Base-by-base conservation (phyloP, 805 yeast species). In the Candida endomychidarum region DNA sequence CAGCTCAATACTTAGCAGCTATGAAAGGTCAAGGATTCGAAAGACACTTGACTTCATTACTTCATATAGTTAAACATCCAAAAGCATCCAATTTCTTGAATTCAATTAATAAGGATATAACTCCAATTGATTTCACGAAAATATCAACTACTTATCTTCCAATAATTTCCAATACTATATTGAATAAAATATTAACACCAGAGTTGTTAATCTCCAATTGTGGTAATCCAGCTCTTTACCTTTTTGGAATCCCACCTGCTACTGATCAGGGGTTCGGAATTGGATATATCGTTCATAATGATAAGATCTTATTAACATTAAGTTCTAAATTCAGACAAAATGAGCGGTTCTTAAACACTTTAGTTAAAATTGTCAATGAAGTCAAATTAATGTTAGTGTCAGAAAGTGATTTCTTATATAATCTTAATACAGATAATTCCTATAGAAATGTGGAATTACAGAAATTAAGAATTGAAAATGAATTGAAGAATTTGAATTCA, bases 201-300 rank as follows among this genome's bases (percentile, higher is more conserved):
- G 74, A 67, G 39, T 46, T 69, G 19, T 56, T 69, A 37, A 85
- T 93, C 4, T 81, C 90, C 12, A 89, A 89, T 61, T 89, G 97
- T 66, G 96, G 96, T 26, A 89, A 89, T 58, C 95, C 96, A 5
- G 84, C 96, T 1, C 70, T 89, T 42, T 81, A 84, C 47, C 70
- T 83, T 36, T 89, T 89, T 67, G 97, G 97, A 0, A 89, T 89
- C 55, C 95, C 96, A 3, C 96, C 97, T 2, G 90, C 88, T 1
- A 73, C 84, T 10, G 83, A 88, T 34, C 90, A 86, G 54, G 97
- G 97, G 2, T 88, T 83, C 60, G 96, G 96, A n/a, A 75, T 89
- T 25, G 96, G 96, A 4, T 89, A 89, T 58, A 86, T 89, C 50
- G 83, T 89, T 50, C 88, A 90, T 59, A 78, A 72, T 30, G 86